Base-by-base conservation (phyloP, 2,329 filamentous ascomycete genomes). In the Hortaea sp. region DNA sequence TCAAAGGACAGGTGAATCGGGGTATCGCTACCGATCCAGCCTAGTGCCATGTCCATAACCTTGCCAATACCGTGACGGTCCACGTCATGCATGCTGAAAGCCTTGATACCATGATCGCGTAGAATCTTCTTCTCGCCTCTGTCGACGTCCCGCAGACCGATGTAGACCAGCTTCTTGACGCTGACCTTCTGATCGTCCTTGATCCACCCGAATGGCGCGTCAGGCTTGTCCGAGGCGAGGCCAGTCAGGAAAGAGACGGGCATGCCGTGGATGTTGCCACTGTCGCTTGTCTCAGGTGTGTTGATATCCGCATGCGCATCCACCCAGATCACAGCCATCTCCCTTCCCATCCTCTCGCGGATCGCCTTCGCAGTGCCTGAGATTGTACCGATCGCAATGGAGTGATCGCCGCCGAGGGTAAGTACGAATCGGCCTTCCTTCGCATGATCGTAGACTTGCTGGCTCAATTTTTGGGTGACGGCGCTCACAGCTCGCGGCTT, bases 281-380 rank as follows among this genome's bases (percentile, higher is more conserved):
- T 92, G 38, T 77, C 85, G 54, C 84, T 90, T 41, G 80, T 84
- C 77, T 97, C 89, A 44, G 90, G 92, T 1, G 86, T 88, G 72
- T 98, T 98, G 74, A 98, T 95, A 67, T 98, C 92, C 45, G 90
- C 84, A 68, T 98, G 92, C 28, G 92, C 92, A 68, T 98, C 92
- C 30, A 98, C 92, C 92, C 92, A 98, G 66, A 98, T 94, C 48
- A 98, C 87, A 9, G 88, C 92, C 52, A 95, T 82, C 59, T 97
- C 90, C 46, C 84, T 77, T 39, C 74, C 79, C 49, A 94, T 71
- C 12, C 90, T 74, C 74, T 98, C 89, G 48, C 86, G 80, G 37
- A 87, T 82, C 0, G 90, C 92, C 70, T 84, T 86, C 32, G 89
- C 86, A 1, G 84, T 87, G 37, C 92, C 92, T 29, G 84, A 84